Evolutionary conservation across 1,139 yeast genomes (phyloP), one percentile per base, ranked within the genome.

Genomic region (Yamadazyma sp.): DNA sequence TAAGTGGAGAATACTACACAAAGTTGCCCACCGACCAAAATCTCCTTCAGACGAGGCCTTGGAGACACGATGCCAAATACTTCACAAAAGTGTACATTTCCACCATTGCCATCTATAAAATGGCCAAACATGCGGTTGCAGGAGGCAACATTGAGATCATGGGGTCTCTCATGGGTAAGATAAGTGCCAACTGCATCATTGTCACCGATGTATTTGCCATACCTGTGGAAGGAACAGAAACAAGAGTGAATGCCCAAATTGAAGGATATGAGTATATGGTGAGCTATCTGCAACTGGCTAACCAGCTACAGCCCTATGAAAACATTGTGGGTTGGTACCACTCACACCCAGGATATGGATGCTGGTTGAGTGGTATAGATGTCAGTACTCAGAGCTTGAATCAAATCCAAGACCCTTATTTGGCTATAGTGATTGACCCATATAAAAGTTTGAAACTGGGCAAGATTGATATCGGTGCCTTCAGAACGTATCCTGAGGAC

Each of bases 241-340:
- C 97, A 0, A 63, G 97, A 40, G 98, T 92, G 23, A 92, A 92
- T 60, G 97, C 97, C 0, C 89, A 86, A 55, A 82, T 84, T 16
- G 97, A 90, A 54, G 96, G 95, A 0, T 90, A 89, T 57, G 97
- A 90, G 58, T 92, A 84, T 58, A 90, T 92, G 96, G 95, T 90
- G 1, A 82, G 81, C 47, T 89, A 85, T 58, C 65, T 86, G 37
- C 82, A 82, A 42, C 71, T 77, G 27, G 70, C 81, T 53, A 78
- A 82, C 43, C 67, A 66, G 33, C 64, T 72, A 2, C 79, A 78
- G 7, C 66, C 82, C 18, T 53, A 64, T 11, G 76, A 74, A 37
- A 77, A 86, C 50, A 85, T 92, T 26, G 88, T 89, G 12, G 97
- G 97, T 6, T 86, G 95, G 95, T 86, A 90, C 61, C 96, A 92